A percentile compares a stretch with the other conserved stretches of the same genome.
These are phyloP conservation scores for Lizonia empirigonia DNA, from an alignment of 2,329 filamentous ascomycete genomes.

Conservation along the genomic window DNA sequence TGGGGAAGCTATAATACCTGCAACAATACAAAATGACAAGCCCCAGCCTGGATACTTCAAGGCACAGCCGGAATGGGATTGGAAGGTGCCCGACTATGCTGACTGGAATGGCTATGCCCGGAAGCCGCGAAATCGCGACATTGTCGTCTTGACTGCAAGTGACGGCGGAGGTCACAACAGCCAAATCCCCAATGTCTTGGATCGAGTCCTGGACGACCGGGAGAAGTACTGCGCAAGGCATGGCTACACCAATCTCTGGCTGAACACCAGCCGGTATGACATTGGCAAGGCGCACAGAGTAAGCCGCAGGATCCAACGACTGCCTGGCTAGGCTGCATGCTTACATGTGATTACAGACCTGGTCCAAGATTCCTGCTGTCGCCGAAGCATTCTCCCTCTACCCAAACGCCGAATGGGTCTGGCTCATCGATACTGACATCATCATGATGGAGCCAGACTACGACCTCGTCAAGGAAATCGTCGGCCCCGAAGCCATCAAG, in stretches of 20 bases:
- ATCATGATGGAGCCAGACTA: constrained; percentile 48
- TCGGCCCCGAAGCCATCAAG: constrained; percentile 42
- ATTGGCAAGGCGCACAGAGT: constrained; percentile 46
- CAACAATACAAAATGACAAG: constrained; percentile 27
- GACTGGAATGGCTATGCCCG: constrained; percentile 39
- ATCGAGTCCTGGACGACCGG: constrained; percentile 42
- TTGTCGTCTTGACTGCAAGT: constrained; percentile 49
- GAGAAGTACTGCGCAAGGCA: constrained; percentile 46
- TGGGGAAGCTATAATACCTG: constrained; percentile 22
- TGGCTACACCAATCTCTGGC: constrained; percentile 48
- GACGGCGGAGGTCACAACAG: constrained; percentile 52
- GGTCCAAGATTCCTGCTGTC: constrained; percentile 51
- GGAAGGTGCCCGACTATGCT: constrained; percentile 32
- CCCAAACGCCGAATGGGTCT: constrained; percentile 50
- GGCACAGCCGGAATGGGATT: constrained; percentile 40
- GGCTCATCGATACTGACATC: constrained; percentile 51
- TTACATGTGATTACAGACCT: constrained; percentile 31
- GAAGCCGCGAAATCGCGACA: constrained; percentile 41
- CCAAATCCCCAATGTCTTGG: constrained; percentile 47
- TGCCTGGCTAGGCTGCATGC: neutral
- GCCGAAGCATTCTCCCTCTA: constrained; percentile 48
- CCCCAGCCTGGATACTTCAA: constrained; percentile 43
- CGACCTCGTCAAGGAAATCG: constrained; percentile 39
- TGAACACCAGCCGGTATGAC: constrained; percentile 50
- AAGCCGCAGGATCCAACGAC: constrained; percentile 5